Base-by-base conservation (phyloP, 768 basidiomycete species). In the Lentinula lateritia region DNA sequence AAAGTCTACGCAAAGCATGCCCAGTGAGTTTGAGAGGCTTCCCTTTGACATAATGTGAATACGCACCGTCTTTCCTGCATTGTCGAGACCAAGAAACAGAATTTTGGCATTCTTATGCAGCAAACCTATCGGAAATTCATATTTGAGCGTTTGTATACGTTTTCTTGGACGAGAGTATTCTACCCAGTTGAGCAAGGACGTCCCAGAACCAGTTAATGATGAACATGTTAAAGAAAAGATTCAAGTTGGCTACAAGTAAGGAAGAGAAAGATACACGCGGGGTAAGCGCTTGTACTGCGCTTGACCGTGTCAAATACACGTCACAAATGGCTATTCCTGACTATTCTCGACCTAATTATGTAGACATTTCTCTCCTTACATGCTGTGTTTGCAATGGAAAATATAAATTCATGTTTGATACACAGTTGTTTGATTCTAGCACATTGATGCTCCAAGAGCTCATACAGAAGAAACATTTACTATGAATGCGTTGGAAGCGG, bases 31-130 rank as follows among this genome's bases (percentile, higher is more conserved):
- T 7, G 46, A 35, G 18, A 28, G 38, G 12, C 36, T 35, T 45
- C 46, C 32, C n/a, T 60, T 35, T 42, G 5, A 18, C 10, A 39
- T 41, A 41, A 9, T 23, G 1, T 4, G 41, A 61, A 20, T 13
- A 69, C 89, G 62, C 64, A 97, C 96, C 63, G 97, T 98, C 84
- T 98, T 99, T 72, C 97, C 96, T 57, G 97, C 97, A 80, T 98
- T 99, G 74, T 98, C 96, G 60, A 98, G 85, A 65, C 97, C 97
- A 57, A 99, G 85, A 87, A 99, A 99, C 65, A 99, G 85, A 73
- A 99, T 97, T 85, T 98, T 99, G 66, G 97, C 97, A 73, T 97
- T 98, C 90, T 99, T 97, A 82, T 95, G 92, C 78, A 89, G 70
- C 68, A 96, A 82, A 66, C 94, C 94, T 95, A 65, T 39, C 52